Conservation (phyloP, 1,139 yeast genomes). For the Yarrowia galli region DNA sequence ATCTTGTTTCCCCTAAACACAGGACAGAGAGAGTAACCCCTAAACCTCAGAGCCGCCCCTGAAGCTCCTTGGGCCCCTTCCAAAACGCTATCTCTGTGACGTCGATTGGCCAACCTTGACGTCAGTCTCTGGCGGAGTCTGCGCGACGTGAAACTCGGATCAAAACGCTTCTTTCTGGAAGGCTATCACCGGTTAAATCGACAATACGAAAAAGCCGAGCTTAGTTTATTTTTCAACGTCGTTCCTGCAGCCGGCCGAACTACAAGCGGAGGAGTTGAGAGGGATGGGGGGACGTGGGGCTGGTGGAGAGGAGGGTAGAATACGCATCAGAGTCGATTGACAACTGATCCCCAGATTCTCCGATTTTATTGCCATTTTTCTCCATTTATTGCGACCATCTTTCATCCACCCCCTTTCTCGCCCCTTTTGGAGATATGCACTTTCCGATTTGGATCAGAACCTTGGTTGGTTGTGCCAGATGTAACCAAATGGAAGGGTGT, state of each 20-base stretch:
- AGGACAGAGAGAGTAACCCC: not conserved
- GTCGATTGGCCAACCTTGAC: slow-evolving; percentile 13
- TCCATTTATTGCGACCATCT: too few relatives aligned
- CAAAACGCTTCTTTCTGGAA: not conserved
- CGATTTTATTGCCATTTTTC: too few relatives aligned
- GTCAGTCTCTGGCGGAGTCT: not conserved
- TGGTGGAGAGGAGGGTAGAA: too few relatives aligned
- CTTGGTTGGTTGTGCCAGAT: not conserved
- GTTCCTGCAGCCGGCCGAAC: slow-evolving; percentile 7
- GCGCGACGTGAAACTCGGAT: slow-evolving; percentile 15
- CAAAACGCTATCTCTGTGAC: not conserved
- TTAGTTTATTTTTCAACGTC: slow-evolving; percentile 15
- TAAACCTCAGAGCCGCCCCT: not conserved
- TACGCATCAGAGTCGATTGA: too few relatives aligned
- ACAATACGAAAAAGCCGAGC: slow-evolving; percentile 24
- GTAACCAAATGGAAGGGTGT: too few relatives aligned
- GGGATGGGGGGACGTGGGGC: not conserved
- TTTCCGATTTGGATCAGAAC: not conserved
- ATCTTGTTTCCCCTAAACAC: slow-evolving; percentile 2
- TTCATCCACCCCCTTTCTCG: not conserved
- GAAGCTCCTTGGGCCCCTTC: slow-evolving; percentile 1
- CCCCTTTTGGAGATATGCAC: not conserved
- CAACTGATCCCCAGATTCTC: too few relatives aligned
- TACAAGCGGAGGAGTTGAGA: not conserved
- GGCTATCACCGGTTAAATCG: slow-evolving; percentile 30